Base-by-base conservation (phyloP, 768 basidiomycete species). In the Serendipita indica region DNA sequence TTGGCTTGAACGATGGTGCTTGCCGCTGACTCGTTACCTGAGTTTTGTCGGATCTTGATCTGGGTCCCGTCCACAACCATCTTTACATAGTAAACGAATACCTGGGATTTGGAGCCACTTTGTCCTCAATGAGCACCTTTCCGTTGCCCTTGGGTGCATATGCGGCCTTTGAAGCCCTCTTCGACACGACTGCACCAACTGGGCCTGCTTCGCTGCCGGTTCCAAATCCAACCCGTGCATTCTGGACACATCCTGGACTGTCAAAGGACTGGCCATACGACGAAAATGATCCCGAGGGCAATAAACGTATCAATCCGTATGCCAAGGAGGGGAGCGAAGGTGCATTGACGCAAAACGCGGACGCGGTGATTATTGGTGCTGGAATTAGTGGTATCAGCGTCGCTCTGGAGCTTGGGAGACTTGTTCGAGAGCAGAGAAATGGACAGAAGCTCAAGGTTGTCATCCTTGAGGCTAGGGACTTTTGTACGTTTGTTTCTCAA, bases 381-480 rank as follows among this genome's bases (percentile, higher is more conserved):
- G 87, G 88, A 0, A 82, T 89, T 34, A 86, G 87, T 0, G 88
- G 88, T 16, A 76, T 86, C 4, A 79, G 81, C 18, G 75, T 79
- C 3, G 84, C 86, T 4, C 89, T 86, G 67, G 84, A 89, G 65
- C 72, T 91, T 33, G 72, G 80, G 2, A 71, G 54, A 73, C 56
- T 83, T 22, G 70, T 87, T 14, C 70, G 74, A 37, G 66, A 61
- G 66, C 61, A 33, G 63, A 16, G 61, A 59, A 6, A 67, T 65
- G 25, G 67, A 65, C 27, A 59, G 62, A 4, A 65, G 28, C 60
- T 79, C 41, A 79, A 71, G 30, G 74, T 83, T 0, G 79, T 82
- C 16, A 72, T 93, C 12, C 68, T 96, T 6, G 91, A 94, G 66
- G 92, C 89, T 3, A 73, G 92, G 64, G 84, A 89, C 65, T 84